Base-by-base conservation (phyloP, 257 asterid genomes). In the Henckelia pumila region DNA sequence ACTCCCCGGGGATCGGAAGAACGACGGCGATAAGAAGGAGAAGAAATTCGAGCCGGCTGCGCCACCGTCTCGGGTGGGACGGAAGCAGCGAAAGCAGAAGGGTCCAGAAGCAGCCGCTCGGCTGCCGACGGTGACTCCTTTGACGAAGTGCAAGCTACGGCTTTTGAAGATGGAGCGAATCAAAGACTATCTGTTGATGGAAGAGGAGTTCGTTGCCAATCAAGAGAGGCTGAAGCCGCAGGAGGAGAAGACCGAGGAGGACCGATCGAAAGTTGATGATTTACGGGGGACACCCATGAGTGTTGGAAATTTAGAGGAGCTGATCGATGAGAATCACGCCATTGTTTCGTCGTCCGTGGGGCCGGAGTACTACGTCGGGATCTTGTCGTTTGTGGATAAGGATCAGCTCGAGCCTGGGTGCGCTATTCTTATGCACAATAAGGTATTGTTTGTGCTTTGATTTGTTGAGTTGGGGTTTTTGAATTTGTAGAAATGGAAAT, bases 381-480 rank as follows among this genome's bases (percentile, higher is more conserved):
- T 91, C 64, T 80, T 91, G 81, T 87, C 95, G 0, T 89, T 89
- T 53, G 96, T 89, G 5, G 96, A 91, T 69, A 91, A 91, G 79
- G 98, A 91, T 72, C 96, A 89, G 73, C 87, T 91, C 29, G 98
- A 91, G 85, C 98, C 98, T 49, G 96, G 98, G 26, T 91, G 96
- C 68, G 85, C 96, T 11, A 89, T 91, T 85, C 75, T 91, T 70
- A 89, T 91, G 98, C 98, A 91, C 78, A 91, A 89, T 71, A 91
- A 91, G 98, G 98, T 86, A 68, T 20, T 23, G 32, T 40, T 1
- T 47, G 30, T 59, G 4, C 24, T 59, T 70, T 21, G 0, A 0
- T 64, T 70, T 47, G 61, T 53, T 26, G 23, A 61, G 26, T 71
- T 77, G 61, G 71, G 74, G 71, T 33, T 69, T 52, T 49, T 44